Conservation (phyloP, 2,329 filamentous ascomycete genomes). For the Alternaria metachromatica region DNA sequence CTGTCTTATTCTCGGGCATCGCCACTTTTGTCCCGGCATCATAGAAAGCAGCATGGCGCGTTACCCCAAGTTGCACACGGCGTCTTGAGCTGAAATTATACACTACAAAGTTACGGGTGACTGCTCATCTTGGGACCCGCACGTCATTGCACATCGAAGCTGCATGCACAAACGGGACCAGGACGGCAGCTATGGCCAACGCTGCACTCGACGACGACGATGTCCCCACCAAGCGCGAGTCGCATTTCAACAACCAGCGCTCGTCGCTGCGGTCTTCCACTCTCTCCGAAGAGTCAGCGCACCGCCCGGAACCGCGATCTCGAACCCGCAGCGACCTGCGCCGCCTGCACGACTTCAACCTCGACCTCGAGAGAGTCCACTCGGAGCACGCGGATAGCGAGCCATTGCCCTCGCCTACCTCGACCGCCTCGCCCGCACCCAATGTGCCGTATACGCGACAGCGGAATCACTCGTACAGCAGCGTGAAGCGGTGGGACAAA, state of each 20-base stretch:
- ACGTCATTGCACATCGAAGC: conserved; percentile 19
- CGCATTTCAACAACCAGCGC: conserved; percentile 46
- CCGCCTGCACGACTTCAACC: conserved; percentile 25
- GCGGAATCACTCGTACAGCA: not conserved
- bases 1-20: not conserved
- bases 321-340: conserved; percentile 19
- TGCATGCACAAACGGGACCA: conserved; percentile 8
- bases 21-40: not conserved
- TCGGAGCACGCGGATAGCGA: conserved; percentile 23
- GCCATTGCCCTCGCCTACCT: conserved; percentile 1
- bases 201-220: conserved; percentile 26
- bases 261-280: conserved; percentile 35
- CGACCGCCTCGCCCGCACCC: conserved; percentile 23
- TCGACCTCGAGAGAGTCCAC: conserved; percentile 12
- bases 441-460: conserved; percentile 19
- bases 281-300: conserved; percentile 17
- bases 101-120: not conserved
- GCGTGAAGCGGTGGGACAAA: conserved; percentile 3
- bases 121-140: not conserved
- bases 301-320: conserved; percentile 19
- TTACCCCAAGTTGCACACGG: not conserved
- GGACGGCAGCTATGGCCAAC: conserved; percentile 26
- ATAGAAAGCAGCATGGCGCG: not conserved
- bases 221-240: conserved; percentile 29
- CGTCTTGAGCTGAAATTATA: not conserved